A percentile compares a stretch with the other conserved stretches of the same genome.
phyloP scores from a whole-genome alignment of 2,329 filamentous ascomycete genomes.

The Penicillium brevicompactum region DNA sequence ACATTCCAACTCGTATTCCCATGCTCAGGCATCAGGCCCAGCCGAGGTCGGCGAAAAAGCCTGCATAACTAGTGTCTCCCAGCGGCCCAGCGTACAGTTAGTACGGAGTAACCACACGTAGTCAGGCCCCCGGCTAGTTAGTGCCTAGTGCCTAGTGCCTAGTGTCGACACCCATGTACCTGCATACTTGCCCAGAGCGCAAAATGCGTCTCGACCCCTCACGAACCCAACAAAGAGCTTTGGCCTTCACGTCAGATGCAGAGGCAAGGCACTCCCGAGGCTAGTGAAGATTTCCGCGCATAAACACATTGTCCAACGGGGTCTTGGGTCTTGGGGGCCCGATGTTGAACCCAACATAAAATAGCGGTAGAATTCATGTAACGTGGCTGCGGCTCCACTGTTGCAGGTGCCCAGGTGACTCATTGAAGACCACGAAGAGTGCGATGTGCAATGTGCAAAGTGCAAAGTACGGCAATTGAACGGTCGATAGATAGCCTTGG shows the following conservation, averaged over 20 bases:
- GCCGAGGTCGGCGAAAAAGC: neutral
- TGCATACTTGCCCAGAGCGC: neutral
- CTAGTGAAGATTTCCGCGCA: neutral
- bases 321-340: neutral
- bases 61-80: neutral
- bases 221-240: neutral
- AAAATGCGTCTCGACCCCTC: neutral
- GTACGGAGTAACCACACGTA: too few relatives aligned
- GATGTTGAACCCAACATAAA: neutral
- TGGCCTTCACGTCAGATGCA: neutral
- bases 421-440: neutral
- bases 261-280: neutral
- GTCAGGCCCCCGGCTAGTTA: too few relatives aligned
- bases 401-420: neutral
- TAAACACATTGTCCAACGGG: neutral
- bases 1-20: neutral
- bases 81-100: neutral
- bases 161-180: neutral
- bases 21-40: neutral
- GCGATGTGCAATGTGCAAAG: too few relatives aligned
- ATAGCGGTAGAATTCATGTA: constrained; percentile 7
- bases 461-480: too few relatives aligned
- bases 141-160: too few relatives aligned
- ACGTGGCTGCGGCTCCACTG: constrained; percentile 6
- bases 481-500: neutral